Percentiles rank a stretch among this genome's conserved stretches.
These are phyloP conservation scores for Penicillium sp. DNA, from an alignment of 2,329 filamentous ascomycete genomes.

Conservation along the genomic window DNA sequence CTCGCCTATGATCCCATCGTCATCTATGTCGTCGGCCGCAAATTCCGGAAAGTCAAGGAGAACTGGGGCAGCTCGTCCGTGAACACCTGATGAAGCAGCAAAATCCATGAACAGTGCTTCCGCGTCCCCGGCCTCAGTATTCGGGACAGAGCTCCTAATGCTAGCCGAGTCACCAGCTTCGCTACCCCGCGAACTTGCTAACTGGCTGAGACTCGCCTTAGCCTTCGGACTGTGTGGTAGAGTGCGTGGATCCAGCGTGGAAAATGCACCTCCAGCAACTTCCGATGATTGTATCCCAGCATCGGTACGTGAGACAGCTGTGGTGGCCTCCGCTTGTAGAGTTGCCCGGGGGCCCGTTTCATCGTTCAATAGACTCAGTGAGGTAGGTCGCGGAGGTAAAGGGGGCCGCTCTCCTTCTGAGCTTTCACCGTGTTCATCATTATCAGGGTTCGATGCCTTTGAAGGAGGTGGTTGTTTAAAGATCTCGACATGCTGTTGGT, in stretches of 20 bases:
- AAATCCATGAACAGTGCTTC: constrained; percentile 78
- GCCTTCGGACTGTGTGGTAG: constrained; percentile 31
- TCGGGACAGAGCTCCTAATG: constrained; percentile 50
- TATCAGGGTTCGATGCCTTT: constrained; percentile 17
- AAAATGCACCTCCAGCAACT: constrained; percentile 65
- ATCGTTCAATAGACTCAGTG: constrained; percentile 36
- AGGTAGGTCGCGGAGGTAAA: constrained; percentile 46
- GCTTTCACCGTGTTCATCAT: constrained; percentile 23
- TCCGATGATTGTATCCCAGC: constrained; percentile 72
- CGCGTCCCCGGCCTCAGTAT: constrained; percentile 63
- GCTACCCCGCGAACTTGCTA: constrained; percentile 48
- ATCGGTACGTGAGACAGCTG: constrained; percentile 76
- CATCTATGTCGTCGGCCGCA: constrained; percentile 52
- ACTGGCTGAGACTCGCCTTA: constrained; percentile 39
- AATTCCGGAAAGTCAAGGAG: constrained; percentile 36
- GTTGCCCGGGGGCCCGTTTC: constrained; percentile 33
- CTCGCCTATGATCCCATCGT: constrained; percentile 65
- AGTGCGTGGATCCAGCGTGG: constrained; percentile 44
- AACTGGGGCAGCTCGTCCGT: constrained; percentile 37
- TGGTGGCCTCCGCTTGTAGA: constrained; percentile 67
- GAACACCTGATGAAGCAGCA: constrained; percentile 44
- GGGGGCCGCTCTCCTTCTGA: constrained; percentile 42
- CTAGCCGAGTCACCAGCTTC: constrained; percentile 51
- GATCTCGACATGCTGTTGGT: constrained; percentile 12
- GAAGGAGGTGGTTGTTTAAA: constrained; percentile 9